phyloP scores from a whole-genome alignment of 148 eudicot genomes.

The Bassia scoparia region DNA sequence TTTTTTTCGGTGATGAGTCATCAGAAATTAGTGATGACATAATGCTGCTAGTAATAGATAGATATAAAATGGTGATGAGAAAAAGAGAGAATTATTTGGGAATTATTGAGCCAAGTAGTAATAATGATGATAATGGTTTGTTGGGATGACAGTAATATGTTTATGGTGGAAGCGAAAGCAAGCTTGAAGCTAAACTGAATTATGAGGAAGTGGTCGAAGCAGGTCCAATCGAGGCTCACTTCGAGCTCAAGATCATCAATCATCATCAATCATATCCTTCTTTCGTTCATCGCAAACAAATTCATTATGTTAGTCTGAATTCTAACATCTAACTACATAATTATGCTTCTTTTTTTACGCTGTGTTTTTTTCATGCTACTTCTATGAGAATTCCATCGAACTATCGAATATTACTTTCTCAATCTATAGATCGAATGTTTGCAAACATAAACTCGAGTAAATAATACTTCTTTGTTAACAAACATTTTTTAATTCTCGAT shows the following conservation, averaged over 20 bases:
- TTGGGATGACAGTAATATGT: constrained; percentile 26
- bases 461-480: no score
- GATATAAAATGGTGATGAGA: constrained; percentile 4
- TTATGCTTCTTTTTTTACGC: neutral
- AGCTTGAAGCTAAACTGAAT: constrained; percentile 49
- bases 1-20: constrained; percentile 3
- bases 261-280: constrained; percentile 17
- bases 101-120: no score
- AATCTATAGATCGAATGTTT: no score
- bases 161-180: constrained; percentile 21
- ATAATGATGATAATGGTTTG: constrained; percentile 17
- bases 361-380: no score
- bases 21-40: neutral
- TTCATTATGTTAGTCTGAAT: constrained; percentile 37
- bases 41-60: neutral
- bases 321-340: neutral
- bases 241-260: constrained; percentile 14
- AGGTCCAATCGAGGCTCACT: constrained; percentile 46
- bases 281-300: constrained; percentile 9
- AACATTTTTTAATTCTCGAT: no score
- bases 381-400: neutral
- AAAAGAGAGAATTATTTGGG: neutral
- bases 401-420: no score
- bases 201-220: constrained; percentile 51
- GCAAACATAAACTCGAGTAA: no score